A percentile compares a stretch with the other conserved stretches of the same genome.
Conservation (phyloP, 352 stramenopile genomes). For the Pythium vanterpoolii region DNA sequence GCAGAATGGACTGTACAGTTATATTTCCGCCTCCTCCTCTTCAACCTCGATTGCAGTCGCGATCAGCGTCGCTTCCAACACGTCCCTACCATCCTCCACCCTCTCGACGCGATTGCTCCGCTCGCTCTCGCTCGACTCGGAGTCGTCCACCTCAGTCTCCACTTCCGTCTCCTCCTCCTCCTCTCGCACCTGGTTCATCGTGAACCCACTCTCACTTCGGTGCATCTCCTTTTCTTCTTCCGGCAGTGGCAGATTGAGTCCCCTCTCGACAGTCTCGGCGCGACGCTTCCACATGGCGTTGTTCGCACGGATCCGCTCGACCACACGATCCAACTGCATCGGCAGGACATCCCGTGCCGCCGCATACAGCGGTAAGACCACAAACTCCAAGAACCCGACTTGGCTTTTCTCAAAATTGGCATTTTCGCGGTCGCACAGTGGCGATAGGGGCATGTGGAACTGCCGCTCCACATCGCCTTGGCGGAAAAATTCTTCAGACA, state of each 20-base stretch:
- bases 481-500: constrained; percentile 65
- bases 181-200: background rate
- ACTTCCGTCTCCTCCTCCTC: constrained; percentile 5
- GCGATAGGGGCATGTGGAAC: constrained; percentile 52
- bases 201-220: background rate
- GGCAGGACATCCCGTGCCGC: constrained; percentile 46
- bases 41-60: constrained; percentile 1
- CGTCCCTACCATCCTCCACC: background rate
- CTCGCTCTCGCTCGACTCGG: background rate
- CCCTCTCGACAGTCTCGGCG: constrained; percentile 20
- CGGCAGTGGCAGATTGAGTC: constrained; percentile 7
- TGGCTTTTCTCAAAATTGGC: constrained; percentile 65
- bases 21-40: too few species aligned
- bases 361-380: constrained; percentile 64
- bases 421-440: constrained; percentile 51
- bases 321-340: constrained; percentile 43
- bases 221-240: constrained; percentile 1
- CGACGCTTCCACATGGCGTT: constrained; percentile 42
- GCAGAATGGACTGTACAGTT: too few species aligned
- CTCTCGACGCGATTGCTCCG: background rate
- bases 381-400: constrained; percentile 71
- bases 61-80: constrained; percentile 7
- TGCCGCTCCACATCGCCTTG: constrained; percentile 65
- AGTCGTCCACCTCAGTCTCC: constrained; percentile 11
- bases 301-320: constrained; percentile 49